A percentile compares a stretch with the other conserved stretches of the same genome.
Evolutionary conservation across 768 basidiomycete species (phyloP).

Genomic region (Pisolithus orientalis): DNA sequence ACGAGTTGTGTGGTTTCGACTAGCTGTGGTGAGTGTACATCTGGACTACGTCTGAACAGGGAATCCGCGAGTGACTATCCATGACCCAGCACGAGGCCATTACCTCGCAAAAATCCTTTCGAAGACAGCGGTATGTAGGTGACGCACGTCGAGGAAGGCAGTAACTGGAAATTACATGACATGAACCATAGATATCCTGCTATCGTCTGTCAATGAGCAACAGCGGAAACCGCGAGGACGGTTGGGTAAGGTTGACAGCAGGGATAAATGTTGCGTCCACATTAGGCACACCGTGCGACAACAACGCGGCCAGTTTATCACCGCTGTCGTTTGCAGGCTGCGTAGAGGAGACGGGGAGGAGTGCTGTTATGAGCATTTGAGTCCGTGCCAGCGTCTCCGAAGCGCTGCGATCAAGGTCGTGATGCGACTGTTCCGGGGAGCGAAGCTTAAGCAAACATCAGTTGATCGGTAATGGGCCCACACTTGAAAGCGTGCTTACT

Average conservation of each 20-base stretch:
- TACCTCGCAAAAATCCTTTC: too few species aligned
- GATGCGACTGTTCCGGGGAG: not conserved
- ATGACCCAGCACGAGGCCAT: too few species aligned
- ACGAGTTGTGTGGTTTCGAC: too few species aligned
- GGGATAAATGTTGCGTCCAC: constrained; percentile 50
- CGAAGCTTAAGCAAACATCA: constrained; percentile 10
- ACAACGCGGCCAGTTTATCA: constrained; percentile 38
- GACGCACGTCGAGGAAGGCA: not conserved
- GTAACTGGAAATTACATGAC: not conserved
- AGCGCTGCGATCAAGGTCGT: constrained; percentile 24
- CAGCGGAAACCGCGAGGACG: constrained; percentile 70
- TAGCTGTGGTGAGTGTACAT: too few species aligned
- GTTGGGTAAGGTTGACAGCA: constrained; percentile 60
- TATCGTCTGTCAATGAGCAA: constrained; percentile 48
- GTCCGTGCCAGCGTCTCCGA: constrained; percentile 46
- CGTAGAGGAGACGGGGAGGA: constrained; percentile 36
- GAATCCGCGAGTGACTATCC: too few species aligned
- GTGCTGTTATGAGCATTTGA: constrained; percentile 55
- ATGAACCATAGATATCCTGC: not conserved
- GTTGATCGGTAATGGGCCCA: constrained; percentile 1
- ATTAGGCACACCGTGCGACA: constrained; percentile 48
- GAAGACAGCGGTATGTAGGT: too few species aligned
- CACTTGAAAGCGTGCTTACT: constrained; percentile 16
- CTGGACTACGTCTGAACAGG: too few species aligned
- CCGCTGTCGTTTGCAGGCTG: constrained; percentile 18